Base-by-base conservation (phyloP, 108 stramenopile species). In the Thalassiosira profunda region DNA sequence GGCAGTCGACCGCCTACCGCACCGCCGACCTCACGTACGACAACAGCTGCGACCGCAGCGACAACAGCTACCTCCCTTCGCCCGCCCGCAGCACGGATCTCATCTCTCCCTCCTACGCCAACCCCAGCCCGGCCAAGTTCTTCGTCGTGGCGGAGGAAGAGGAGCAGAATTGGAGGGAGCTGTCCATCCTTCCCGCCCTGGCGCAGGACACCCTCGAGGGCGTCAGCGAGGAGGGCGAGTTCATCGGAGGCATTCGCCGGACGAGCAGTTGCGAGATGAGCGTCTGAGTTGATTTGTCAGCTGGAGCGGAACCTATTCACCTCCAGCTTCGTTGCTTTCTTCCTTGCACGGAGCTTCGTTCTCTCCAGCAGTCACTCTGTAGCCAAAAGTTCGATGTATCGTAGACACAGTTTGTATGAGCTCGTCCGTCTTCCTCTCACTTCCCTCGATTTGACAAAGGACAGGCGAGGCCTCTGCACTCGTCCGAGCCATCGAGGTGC, bases 401-500 rank as follows among this genome's bases (percentile, higher is more conserved):
- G n/a, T n/a, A n/a, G n/a, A n/a, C n/a, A n/a, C n/a, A n/a, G n/a
- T n/a, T n/a, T n/a, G n/a, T n/a, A n/a, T n/a, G n/a, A n/a, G n/a
- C n/a, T n/a, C n/a, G n/a, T n/a, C n/a, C n/a, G n/a, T n/a, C n/a
- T n/a, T n/a, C 38, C 38, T 40, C 38, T 40, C 38, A 40, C 12
- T 11, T 12, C 9, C 12, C 38, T 12, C 38, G 38, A 40, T 15
- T 54, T 42, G 64, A 57, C n/a, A 72, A 61, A 20, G 74, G 74
- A 35, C 74, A 76, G 6, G 40, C 38, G 34, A 67, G 29, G n/a
- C 74, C 74, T 0, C 66, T 42, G 34, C 74, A 76, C 41, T 76
- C 74, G n/a, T 67, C 26, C 7, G 74, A 76, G 29, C 74, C 74
- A 61, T 76, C 67, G 14, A 77, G 36, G 41, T 77, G 76, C 47